Conservation (phyloP, 352 stramenopile species). For the Phytophthora palmivora region DNA sequence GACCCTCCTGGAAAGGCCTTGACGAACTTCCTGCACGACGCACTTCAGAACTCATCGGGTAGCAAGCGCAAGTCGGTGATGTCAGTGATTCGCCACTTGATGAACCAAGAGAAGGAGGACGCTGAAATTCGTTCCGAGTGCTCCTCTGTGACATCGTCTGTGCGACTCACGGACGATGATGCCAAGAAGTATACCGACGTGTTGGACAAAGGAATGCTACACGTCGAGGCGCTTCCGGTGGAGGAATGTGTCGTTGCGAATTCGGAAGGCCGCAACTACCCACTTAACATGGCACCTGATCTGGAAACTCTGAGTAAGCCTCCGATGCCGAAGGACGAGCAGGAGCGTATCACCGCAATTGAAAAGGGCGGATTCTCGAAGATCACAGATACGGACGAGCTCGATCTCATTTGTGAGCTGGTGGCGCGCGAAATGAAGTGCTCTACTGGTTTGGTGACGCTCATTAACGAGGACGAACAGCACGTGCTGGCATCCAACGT, state of each 20-base stretch:
- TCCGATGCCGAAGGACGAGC: slow-evolving; percentile 52
- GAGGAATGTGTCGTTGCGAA: slow-evolving; percentile 49
- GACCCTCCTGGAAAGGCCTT: slow-evolving; percentile 34
- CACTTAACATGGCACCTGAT: slow-evolving; percentile 39
- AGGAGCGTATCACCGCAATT: slow-evolving; percentile 45
- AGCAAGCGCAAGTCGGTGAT: slow-evolving; percentile 52
- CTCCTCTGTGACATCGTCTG: slow-evolving; percentile 22
- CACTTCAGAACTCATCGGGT: slow-evolving; percentile 37
- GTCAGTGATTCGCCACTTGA: slow-evolving; percentile 65
- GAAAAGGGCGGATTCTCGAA: slow-evolving; percentile 43
- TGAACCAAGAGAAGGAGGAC: slow-evolving; percentile 51
- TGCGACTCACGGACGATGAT: slow-evolving; percentile 36
- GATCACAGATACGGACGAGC: slow-evolving; percentile 60
- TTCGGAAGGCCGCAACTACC: slow-evolving; percentile 46
- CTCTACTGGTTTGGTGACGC: slow-evolving; percentile 58
- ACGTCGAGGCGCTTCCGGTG: slow-evolving; percentile 32
- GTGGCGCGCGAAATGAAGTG: slow-evolving; percentile 63
- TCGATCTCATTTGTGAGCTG: slow-evolving; percentile 70
- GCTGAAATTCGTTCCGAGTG: slow-evolving; percentile 24
- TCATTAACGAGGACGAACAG: slow-evolving; percentile 60
- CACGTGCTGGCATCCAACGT: slow-evolving; percentile 51
- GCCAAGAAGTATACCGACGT: slow-evolving; percentile 38
- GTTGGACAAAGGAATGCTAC: slow-evolving; percentile 41
- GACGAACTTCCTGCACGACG: slow-evolving; percentile 40
- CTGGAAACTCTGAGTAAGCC: slow-evolving; percentile 23